Base-by-base conservation (phyloP, 108 stramenopile genomes). In the Nitzschia sp. region DNA sequence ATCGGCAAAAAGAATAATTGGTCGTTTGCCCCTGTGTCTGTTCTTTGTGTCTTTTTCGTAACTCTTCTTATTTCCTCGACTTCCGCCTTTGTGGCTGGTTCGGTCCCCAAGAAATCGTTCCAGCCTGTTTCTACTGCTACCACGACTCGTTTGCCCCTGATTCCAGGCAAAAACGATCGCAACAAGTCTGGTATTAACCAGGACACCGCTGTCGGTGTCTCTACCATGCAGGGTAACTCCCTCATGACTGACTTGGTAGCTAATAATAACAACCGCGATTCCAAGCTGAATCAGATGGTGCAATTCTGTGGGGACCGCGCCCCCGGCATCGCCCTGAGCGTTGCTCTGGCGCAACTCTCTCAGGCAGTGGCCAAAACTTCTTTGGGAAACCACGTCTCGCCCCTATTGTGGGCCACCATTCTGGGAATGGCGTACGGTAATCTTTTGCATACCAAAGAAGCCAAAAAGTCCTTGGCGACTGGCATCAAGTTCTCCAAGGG, bases 401-500 rank as follows among this genome's bases (percentile, higher is more conserved):
- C 66, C 18, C 34, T 67, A 11, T 27, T 67, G 25, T 67, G 66
- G 66, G 66, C 66, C 1, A 67, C 66, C 33, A 54, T 67, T 54
- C 29, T 67, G 1, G 66, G 66, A 4, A 67, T 55, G 54, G 54
- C 51, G 29, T 67, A 67, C 49, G 66, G 66, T 0, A 67, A 67
- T 38, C 18, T 38, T 26, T 55, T 67, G 34, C 66, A 67, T 23
- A 45, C 21, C 25, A 27, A 27, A 18, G 54, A 67, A 13, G 53
- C 66, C 33, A 55, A 55, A 31, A 48, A 38, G 24, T 42, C 54
- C 2, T 35, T 67, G 32, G 53, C 45, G 0, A 55, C 32, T 8
- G 66, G 66, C 5, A 67, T 67, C 34, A 67, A 67, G 35, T 67
- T 67, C 32, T 45, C 66, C 53, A 67, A 67, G 66, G 66, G 54